Evolutionary conservation across 768 basidiomycete genomes (phyloP).

Genomic region (Agaricus sinodeliciosus): DNA sequence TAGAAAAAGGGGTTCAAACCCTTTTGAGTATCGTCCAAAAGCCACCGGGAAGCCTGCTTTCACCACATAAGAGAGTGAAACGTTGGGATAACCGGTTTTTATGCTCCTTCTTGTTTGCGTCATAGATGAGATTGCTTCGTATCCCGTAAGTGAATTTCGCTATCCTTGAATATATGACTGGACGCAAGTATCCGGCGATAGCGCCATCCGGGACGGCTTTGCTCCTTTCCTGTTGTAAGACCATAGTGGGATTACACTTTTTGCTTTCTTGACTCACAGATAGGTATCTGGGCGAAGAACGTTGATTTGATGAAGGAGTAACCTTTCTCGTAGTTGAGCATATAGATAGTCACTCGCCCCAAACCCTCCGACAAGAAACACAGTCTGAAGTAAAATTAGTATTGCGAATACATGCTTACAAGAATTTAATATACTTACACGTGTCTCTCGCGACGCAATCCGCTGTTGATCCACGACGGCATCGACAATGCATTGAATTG

Average conservation of each 20-base stretch:
- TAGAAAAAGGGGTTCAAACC: not conserved
- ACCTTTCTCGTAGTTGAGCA: slow-evolving; percentile 26
- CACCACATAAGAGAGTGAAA: slow-evolving; percentile 5
- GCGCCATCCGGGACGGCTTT: slow-evolving; percentile 22
- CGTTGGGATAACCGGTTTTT: not conserved
- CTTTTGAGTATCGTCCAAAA: slow-evolving; percentile 13
- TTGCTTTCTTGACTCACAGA: slow-evolving; percentile 23
- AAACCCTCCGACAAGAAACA: slow-evolving; percentile 47
- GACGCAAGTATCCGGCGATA: slow-evolving; percentile 14
- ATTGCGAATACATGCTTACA: not conserved
- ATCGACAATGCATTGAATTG: slow-evolving; percentile 18
- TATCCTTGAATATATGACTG: slow-evolving; percentile 8
- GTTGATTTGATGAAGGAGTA: slow-evolving; percentile 26
- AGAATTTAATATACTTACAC: not conserved
- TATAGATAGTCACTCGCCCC: slow-evolving; percentile 45
- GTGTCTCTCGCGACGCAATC: not conserved
- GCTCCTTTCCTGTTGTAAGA: slow-evolving; percentile 10
- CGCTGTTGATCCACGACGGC: slow-evolving; percentile 15
- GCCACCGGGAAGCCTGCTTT: not conserved
- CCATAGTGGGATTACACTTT: not conserved
- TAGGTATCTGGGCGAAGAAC: slow-evolving; percentile 42
- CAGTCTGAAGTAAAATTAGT: slow-evolving; percentile 17
- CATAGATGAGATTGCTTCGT: slow-evolving; percentile 1
- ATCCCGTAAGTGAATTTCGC: slow-evolving; percentile 15
- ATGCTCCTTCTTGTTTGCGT: slow-evolving; percentile 12